A percentile compares a stretch with the other conserved stretches of the same genome.
Evolutionary conservation across 108 stramenopile species (phyloP).

Genomic region (Seminavis robusta): DNA sequence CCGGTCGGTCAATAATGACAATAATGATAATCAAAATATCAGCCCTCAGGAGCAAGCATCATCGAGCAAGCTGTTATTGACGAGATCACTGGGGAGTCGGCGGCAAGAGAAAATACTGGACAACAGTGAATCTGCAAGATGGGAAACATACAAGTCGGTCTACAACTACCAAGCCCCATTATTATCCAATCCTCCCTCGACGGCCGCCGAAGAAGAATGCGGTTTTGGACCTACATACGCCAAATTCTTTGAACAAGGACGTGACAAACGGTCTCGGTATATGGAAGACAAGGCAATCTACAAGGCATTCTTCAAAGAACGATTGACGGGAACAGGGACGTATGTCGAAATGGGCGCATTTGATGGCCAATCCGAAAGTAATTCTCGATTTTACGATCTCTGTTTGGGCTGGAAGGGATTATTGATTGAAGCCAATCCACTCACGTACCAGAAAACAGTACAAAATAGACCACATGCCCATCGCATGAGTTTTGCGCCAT

Average conservation of each 20-base stretch:
- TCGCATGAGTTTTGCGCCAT: constrained; percentile 43
- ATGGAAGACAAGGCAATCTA: constrained; percentile 40
- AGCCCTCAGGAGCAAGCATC: too few relatives aligned
- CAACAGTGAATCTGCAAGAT: too few relatives aligned
- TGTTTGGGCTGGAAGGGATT: constrained; percentile 55
- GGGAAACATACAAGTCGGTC: too few relatives aligned
- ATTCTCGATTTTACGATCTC: constrained; percentile 46
- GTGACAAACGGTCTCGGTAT: constrained; percentile 9
- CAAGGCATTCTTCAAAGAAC: constrained; percentile 18
- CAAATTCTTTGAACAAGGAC: not conserved
- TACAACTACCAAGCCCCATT: too few relatives aligned
- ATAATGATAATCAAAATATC: too few relatives aligned
- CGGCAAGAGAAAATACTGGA: too few relatives aligned
- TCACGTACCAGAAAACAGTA: constrained; percentile 20
- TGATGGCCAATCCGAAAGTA: constrained; percentile 44
- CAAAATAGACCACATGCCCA: constrained; percentile 42
- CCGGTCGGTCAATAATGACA: too few relatives aligned
- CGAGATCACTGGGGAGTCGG: too few relatives aligned
- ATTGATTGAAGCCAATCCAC: constrained; percentile 46
- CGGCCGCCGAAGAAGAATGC: too few relatives aligned
- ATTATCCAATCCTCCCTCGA: too few relatives aligned
- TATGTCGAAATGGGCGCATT: constrained; percentile 61
- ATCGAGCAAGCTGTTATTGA: too few relatives aligned
- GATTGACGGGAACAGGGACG: constrained; percentile 14
- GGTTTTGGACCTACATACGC: too few relatives aligned